Evolutionary conservation across 169 alveolate species (phyloP).

Genomic region (Plasmodium cynomolgi): DNA sequence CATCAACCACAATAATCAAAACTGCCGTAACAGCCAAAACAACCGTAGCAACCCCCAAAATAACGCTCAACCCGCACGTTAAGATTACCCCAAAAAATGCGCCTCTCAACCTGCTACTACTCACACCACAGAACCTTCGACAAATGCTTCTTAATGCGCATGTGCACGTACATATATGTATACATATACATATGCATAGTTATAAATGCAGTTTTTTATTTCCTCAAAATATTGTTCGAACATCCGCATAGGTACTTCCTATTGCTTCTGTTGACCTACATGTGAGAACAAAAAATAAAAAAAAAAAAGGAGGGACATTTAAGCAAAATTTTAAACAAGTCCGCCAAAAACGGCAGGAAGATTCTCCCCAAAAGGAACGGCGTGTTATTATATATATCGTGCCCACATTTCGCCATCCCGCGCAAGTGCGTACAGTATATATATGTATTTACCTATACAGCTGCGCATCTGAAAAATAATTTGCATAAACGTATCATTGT

Average conservation of each 20-base stretch:
- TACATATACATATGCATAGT: conserved; percentile 3
- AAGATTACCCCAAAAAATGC: neutral
- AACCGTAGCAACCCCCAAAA: neutral
- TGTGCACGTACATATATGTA: conserved; percentile 6
- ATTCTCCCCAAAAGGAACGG: neutral
- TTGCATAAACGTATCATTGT: neutral
- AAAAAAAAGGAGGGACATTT: neutral
- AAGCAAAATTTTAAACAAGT: neutral
- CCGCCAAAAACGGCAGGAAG: neutral
- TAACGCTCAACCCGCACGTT: neutral
- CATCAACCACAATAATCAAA: neutral
- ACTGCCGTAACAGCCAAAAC: neutral
- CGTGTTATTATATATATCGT: neutral
- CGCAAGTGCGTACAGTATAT: neutral
- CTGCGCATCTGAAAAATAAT: neutral
- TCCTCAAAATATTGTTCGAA: neutral
- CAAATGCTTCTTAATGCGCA: neutral
- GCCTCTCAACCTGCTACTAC: neutral
- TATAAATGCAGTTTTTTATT: neutral
- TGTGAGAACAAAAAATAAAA: neutral
- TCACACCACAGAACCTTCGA: neutral
- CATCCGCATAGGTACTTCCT: neutral
- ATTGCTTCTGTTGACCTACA: neutral
- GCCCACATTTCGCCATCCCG: neutral
- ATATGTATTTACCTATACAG: neutral